These are phyloP conservation scores for Oryza australiensis DNA, from an alignment of 176 grass and related monocot genomes.

Conservation along the genomic window DNA sequence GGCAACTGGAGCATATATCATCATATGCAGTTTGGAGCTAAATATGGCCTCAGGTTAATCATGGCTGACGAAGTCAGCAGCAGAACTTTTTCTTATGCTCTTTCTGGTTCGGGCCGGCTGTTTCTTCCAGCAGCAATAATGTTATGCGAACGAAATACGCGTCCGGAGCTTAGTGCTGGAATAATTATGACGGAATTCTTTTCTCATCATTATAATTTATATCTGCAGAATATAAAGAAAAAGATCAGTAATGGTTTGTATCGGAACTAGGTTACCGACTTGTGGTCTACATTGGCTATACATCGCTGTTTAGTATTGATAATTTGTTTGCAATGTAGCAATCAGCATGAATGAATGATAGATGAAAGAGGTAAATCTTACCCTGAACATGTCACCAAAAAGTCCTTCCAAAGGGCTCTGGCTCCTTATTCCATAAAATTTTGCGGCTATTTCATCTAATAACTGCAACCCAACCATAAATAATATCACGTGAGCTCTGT, in stretches of 20 bases:
- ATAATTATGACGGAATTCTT: background rate
- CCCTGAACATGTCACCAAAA: constrained; percentile 95
- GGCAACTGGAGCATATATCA: background rate
- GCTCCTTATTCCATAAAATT: constrained; percentile 70
- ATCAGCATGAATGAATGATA: background rate
- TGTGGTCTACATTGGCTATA: background rate
- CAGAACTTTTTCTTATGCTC: background rate
- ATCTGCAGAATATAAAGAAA: background rate
- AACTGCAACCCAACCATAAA: constrained; percentile 57
- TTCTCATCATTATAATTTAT: background rate
- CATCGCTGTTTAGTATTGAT: background rate
- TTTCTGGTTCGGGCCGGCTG: background rate
- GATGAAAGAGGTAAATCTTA: constrained; percentile 27
- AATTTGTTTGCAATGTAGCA: background rate
- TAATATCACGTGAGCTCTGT: constrained; percentile 9
- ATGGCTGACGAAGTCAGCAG: background rate
- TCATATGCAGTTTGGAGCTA: background rate
- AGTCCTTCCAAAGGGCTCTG: constrained; percentile 85
- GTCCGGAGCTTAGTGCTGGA: background rate
- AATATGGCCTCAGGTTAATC: background rate
- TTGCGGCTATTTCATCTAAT: constrained; percentile 93
- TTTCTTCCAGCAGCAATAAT: background rate
- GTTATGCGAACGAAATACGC: background rate
- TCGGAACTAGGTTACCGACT: background rate
- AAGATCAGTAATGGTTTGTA: background rate